A percentile compares a stretch with the other conserved stretches of the same genome.
Conservation (phyloP, 345 rosid species). For the Adansonia digitata region DNA sequence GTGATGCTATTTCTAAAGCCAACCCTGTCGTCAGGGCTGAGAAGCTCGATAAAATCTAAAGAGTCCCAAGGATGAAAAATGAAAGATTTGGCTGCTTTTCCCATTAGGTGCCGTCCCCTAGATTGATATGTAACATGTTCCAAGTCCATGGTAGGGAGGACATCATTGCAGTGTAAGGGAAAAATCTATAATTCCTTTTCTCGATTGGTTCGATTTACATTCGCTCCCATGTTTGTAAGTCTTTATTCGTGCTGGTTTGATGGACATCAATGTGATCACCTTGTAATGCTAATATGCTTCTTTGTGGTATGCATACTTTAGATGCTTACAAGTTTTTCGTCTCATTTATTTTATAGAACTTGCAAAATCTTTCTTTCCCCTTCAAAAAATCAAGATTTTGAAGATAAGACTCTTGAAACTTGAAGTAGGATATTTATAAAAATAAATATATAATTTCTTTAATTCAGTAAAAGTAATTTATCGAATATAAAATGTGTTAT, state of each 20-base stretch:
- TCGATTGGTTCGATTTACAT: slow-evolving; percentile 26
- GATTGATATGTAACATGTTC: no score
- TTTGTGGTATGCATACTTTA: slow-evolving; percentile 19
- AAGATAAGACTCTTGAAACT: no score
- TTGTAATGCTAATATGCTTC: slow-evolving; percentile 23
- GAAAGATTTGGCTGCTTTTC: slow-evolving; percentile 23
- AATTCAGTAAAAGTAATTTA: no score
- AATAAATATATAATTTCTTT: no score
- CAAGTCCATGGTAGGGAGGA: slow-evolving; percentile 28
- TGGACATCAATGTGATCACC: slow-evolving; percentile 17
- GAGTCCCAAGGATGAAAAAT: not conserved
- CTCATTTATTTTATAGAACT: no score
- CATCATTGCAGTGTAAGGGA: slow-evolving; percentile 21
- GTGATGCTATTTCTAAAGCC: slow-evolving; percentile 53
- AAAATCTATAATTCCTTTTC: no score
- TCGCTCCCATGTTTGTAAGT: slow-evolving; percentile 27
- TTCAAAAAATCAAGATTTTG: no score
- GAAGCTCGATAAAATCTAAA: slow-evolving; percentile 60
- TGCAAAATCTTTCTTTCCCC: no score
- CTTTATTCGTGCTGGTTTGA: slow-evolving; percentile 31
- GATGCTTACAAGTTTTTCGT: no score
- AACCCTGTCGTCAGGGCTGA: slow-evolving; percentile 56
- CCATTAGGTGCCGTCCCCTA: slow-evolving; percentile 20
- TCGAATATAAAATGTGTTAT: no score
- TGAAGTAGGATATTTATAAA: no score